Conservation (phyloP, 768 basidiomycete genomes). For the Clitopilus hobsonii region DNA sequence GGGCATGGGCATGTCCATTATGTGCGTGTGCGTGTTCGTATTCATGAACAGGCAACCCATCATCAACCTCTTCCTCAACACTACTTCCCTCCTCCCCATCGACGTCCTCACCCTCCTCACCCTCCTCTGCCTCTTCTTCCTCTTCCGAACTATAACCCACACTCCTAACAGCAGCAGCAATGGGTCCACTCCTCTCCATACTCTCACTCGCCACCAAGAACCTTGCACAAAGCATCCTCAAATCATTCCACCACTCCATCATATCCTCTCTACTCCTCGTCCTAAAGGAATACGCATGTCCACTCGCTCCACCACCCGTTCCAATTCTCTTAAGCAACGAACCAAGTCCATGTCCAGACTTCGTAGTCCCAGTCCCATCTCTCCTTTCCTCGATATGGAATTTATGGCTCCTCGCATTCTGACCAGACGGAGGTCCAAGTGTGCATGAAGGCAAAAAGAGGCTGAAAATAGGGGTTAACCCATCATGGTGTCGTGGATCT, state of each 20-base stretch:
- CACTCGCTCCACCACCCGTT: neutral
- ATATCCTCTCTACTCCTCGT: constrained; percentile 89
- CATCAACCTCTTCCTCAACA: constrained; percentile 53
- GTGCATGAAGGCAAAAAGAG: constrained; percentile 95
- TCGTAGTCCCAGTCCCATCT: constrained; percentile 69
- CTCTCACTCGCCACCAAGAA: constrained; percentile 93
- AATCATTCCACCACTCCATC: constrained; percentile 99
- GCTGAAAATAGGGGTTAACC: constrained; percentile 66
- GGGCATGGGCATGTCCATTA: constrained; percentile 27
- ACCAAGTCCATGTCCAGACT: constrained; percentile 33
- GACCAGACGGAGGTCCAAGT: constrained; percentile 81
- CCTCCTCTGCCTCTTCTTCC: constrained; percentile 47
- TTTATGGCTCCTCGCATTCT: constrained; percentile 72
- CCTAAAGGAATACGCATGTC: constrained; percentile 71
- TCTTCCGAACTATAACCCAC: constrained; percentile 86
- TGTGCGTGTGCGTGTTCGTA: too few species aligned
- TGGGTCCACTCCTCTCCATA: constrained; percentile 88
- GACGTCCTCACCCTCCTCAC: too few species aligned
- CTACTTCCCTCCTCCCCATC: constrained; percentile 67
- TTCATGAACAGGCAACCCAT: constrained; percentile 11
- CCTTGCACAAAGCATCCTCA: constrained; percentile 87
- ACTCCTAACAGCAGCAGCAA: constrained; percentile 86
- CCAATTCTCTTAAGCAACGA: constrained; percentile 26
- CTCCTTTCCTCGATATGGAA: constrained; percentile 96
- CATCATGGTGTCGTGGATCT: constrained; percentile 35